Conservation (phyloP, 805 yeast genomes). For the Saccharomycopsis sp. region DNA sequence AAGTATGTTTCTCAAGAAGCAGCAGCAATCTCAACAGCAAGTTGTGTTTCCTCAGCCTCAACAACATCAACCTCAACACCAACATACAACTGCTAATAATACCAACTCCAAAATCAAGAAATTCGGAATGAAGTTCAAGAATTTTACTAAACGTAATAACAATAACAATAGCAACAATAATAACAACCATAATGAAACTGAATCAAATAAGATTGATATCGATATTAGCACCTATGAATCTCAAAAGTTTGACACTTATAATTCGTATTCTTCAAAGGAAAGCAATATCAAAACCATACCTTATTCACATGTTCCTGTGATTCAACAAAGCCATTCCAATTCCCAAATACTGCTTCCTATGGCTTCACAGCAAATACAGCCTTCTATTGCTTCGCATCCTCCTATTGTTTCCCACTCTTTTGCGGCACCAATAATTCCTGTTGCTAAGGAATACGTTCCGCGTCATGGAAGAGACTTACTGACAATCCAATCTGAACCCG, state of each 20-base stretch:
- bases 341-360: too few relatives aligned
- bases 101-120: background rate
- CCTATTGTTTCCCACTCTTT: too few relatives aligned
- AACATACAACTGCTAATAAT: background rate
- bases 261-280: background rate
- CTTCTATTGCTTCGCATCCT: background rate
- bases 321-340: too few relatives aligned
- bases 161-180: background rate
- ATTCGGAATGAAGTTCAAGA: background rate
- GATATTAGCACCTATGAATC: background rate
- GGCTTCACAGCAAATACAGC: background rate
- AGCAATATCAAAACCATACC: background rate
- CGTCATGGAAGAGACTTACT: background rate
- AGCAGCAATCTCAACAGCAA: background rate
- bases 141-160: background rate
- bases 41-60: background rate
- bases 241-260: background rate
- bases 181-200: background rate
- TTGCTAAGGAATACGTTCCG: background rate
- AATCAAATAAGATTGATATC: background rate
- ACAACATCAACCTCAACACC: background rate
- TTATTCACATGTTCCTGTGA: background rate
- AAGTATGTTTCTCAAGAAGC: background rate
- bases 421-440: background rate
- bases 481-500: background rate